Base-by-base conservation (phyloP, 768 basidiomycete species). In the Auriscalpium vulgare region DNA sequence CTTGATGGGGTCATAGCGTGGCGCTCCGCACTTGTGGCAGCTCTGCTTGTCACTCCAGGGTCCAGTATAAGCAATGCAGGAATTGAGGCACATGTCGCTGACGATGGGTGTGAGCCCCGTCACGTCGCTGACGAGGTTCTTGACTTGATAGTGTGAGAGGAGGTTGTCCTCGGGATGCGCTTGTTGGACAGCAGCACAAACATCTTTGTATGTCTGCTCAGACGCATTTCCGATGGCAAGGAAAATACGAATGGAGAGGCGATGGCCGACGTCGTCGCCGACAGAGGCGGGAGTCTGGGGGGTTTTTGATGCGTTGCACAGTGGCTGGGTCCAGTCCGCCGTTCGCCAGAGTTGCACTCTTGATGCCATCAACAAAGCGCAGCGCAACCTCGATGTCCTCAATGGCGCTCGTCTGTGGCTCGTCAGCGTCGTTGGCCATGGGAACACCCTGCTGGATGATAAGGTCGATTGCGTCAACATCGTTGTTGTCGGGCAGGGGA, bases 61-160 rank as follows among this genome's bases (percentile, higher is more conserved):
- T 9, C 64, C 59, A 4, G 64, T 64, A 37, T 59, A 65, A 4
- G 45, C 59, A 4, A 57, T 13, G 49, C 63, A 65, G 10, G 58
- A 53, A 10, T 65, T 61, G n/a, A 57, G 43, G 40, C 61, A 62
- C 57, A 58, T 58, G 29, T 58, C 57, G n/a, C 50, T 17, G 14
- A 43, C 29, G 2, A 37, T 49, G 11, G 57, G 11, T 13, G 43
- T 44, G 8, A 60, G 53, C 5, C 59, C 61, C 4, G 29, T 49
- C 13, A 58, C 44, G 2, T 56, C 40, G 16, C 37, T 11, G 38
- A 63, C 44, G 8, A 43, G 54, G 3, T 13, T 2, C 17, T 47
- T 50, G 8, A 19, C 52, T 56, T 17, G 47, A 8, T 29, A 14
- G 21, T 29, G 8, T 9, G 21, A 48, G 14, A 48, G 47, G 21